Evolutionary conservation across 768 basidiomycete species (phyloP).

Genomic region (Hypsizygus marmoreus): DNA sequence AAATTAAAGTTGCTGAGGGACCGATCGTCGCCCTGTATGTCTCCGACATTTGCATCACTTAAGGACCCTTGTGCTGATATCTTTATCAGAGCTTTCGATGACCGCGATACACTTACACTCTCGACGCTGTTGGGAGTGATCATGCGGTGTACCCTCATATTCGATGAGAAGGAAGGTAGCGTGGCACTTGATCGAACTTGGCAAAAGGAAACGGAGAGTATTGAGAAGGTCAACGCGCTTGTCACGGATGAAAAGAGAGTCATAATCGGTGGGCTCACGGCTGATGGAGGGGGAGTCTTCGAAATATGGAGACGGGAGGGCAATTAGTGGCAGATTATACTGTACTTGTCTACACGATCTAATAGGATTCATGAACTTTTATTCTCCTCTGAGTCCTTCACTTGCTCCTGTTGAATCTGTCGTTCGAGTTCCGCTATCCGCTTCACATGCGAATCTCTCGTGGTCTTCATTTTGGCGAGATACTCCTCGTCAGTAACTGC

Average conservation of each 20-base stretch:
- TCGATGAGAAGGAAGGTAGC: constrained; percentile 36
- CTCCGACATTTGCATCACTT: neutral
- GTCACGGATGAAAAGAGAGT: constrained; percentile 48
- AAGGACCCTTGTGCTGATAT: neutral
- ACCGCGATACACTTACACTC: constrained; percentile 44
- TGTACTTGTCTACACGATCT: no score
- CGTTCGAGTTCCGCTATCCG: constrained; percentile 62
- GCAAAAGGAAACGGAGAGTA: constrained; percentile 40
- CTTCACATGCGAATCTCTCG: constrained; percentile 54
- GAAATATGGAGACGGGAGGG: constrained; percentile 57
- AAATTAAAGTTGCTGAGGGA: constrained; percentile 63
- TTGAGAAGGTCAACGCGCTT: constrained; percentile 70
- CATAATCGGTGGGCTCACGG: constrained; percentile 62
- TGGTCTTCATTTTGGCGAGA: constrained; percentile 54
- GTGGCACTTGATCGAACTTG: constrained; percentile 47
- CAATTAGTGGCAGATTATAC: neutral
- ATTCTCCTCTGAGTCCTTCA: constrained; percentile 24
- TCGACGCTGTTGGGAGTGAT: constrained; percentile 67
- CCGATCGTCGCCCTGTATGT: constrained; percentile 73
- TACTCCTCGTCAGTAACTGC: constrained; percentile 76
- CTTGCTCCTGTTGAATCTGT: constrained; percentile 38
- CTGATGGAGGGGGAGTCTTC: constrained; percentile 59
- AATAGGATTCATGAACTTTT: constrained; percentile 16
- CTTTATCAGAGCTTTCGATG: constrained; percentile 51
- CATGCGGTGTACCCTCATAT: constrained; percentile 47